Evolutionary conservation across 345 rosid genomes (phyloP), one percentile per base, ranked within the genome.

Genomic region (Populus nigra): DNA sequence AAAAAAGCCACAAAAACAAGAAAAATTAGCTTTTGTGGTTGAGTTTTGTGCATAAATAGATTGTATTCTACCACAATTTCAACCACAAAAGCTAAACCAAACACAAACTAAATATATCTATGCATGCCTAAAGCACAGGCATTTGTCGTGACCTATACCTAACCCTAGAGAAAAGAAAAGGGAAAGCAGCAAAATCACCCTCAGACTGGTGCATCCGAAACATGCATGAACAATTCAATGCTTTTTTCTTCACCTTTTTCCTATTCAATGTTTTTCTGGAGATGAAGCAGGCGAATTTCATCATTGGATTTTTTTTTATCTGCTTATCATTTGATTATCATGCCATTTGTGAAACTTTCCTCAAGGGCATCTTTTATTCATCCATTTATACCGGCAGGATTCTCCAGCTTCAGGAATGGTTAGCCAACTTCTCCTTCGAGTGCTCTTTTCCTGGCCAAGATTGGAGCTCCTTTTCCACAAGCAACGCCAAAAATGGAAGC

Each of bases 371-470:
- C 83, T 59, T 73, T 25, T 25, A n/a, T n/a, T 74, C 91, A 87
- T 89, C 90, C 86, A 83, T 31, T 85, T 80, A 66, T 85, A 78
- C 55, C 89, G 82, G 75, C 89, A 86, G 29, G 78, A 72, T 84
- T 82, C 1, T 27, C 76, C 69, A 5, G 91, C 88, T 69, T 89
- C 87, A 9, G 78, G 75, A 33, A 87, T 66, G 35, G 82, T 73
- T 53, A 86, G 76, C 90, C 90, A 89, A 45, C 81, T 85, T 76
- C 90, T 85, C 29, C 61, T 53, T 35, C 85, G 81, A 27, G 80
- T 75, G 68, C 80, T 79, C 75, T 83, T 87, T 50, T 89, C 91
- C 36, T 7, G 91, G 91, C 90, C 91, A 89, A 16, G 85, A 77
- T 53, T 76, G 79, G 0, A 89, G 86, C 78, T 86, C 88, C 81